Conservation (phyloP, 768 basidiomycete species). For the Trametes cubensis region DNA sequence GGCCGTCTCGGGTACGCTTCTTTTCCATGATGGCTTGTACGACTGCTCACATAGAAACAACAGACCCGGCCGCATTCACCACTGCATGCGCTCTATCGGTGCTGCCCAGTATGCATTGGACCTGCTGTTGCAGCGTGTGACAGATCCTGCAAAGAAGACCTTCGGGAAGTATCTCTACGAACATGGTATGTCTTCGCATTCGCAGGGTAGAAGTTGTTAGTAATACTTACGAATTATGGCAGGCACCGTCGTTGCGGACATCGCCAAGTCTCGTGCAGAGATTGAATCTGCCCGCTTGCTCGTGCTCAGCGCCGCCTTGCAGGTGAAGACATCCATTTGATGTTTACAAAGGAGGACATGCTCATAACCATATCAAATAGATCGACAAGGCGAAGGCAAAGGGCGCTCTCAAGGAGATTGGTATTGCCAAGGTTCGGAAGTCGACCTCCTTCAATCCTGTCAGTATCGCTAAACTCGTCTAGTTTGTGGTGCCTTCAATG, state of each 20-base stretch:
- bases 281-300: conserved; percentile 87
- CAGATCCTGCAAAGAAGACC: conserved; percentile 89
- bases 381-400: conserved; percentile 92
- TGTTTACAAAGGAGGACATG: no score
- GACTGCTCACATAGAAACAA: background rate
- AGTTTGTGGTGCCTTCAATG: conserved; percentile 96
- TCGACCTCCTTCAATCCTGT: background rate
- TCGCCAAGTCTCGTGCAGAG: conserved; percentile 91
- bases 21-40: background rate
- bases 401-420: conserved; percentile 96
- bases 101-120: conserved; percentile 84
- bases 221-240: background rate
- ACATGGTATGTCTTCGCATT: conserved; percentile 61
- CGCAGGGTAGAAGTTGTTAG: background rate
- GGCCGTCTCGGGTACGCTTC: conserved; percentile 81
- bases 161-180: conserved; percentile 92
- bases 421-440: conserved; percentile 83
- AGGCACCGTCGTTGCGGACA: conserved; percentile 89
- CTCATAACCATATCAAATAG: conserved; percentile 38
- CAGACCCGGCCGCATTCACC: conserved; percentile 94
- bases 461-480: background rate
- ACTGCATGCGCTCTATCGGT: conserved; percentile 98
- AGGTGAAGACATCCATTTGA: conserved; percentile 46
- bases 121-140: conserved; percentile 86
- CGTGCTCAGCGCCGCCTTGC: conserved; percentile 88